A percentile compares a stretch with the other conserved stretches of the same genome.
Evolutionary conservation across 78 protist species (phyloP).

Genomic region (Monocercomonoides exilis): DNA sequence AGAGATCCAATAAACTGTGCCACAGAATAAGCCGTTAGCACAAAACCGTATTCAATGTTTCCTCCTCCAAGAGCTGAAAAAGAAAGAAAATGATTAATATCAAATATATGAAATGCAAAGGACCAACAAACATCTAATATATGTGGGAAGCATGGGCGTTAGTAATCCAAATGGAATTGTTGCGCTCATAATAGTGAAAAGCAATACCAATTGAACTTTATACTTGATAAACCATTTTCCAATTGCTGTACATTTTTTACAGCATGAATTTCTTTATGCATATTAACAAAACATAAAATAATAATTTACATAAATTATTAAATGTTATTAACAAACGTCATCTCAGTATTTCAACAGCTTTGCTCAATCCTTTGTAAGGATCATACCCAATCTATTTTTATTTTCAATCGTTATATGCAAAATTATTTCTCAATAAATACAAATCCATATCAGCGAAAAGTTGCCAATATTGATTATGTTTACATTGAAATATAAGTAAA

Average conservation of each 20-base stretch:
- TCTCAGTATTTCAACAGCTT: too few relatives aligned
- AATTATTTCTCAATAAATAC: too few relatives aligned
- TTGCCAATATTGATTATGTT: too few relatives aligned
- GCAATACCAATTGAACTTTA: not conserved
- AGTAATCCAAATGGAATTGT: not conserved
- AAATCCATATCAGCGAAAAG: too few relatives aligned
- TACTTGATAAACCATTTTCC: not conserved
- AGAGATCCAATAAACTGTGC: not conserved
- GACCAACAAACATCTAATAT: not conserved
- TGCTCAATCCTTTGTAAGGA: too few relatives aligned
- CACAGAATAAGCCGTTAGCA: not conserved
- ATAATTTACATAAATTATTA: too few relatives aligned
- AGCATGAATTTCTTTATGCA: too few relatives aligned
- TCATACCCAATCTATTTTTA: too few relatives aligned
- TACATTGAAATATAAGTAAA: too few relatives aligned
- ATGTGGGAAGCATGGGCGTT: not conserved
- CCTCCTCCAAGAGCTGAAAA: not conserved
- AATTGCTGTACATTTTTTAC: not conserved
- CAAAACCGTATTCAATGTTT: not conserved
- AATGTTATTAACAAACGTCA: too few relatives aligned
- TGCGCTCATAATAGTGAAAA: not conserved
- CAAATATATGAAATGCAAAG: not conserved
- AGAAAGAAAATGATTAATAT: not conserved
- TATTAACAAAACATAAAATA: too few relatives aligned
- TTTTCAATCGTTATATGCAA: too few relatives aligned